Evolutionary conservation across 352 stramenopile genomes (phyloP), one percentile per base, ranked within the genome.

Genomic region (Globisporangium nodosum): DNA sequence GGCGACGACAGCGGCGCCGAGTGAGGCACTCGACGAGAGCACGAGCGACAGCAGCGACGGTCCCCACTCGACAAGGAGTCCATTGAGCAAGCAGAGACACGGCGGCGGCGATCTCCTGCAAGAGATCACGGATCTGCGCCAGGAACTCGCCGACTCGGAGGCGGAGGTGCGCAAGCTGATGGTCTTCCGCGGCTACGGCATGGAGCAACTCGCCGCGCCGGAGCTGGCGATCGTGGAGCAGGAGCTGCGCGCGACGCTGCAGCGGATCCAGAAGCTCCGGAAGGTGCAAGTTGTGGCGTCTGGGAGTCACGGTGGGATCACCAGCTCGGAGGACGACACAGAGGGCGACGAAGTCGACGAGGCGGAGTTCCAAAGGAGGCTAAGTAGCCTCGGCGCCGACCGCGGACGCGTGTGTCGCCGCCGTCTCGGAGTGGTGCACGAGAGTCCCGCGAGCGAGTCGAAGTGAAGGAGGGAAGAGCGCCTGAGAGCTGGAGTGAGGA

Each of bases 141-240:
- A 90, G 53, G 83, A 92, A 31, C 62, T 92, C 37, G 71, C 71
- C n/a, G 83, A 92, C 60, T 88, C 77, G 50, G 83, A 92, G 53
- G 66, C 73, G 8, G 83, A 92, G 57, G 82, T 91, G 37, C 80
- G 72, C 15, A 70, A 73, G 20, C 69, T 92, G 3, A 92, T 92
- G 83, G 54, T 90, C 27, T 78, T 83, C 49, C 81, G 82, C 21
- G 83, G 80, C 43, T 92, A 88, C 63, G 79, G 79, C n/a, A 73
- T 92, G 45, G 81, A 92, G 40, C 54, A 58, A 9, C 67, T 92
- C 37, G 47, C 63, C 8, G 48, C 58, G 0, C 64, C 73, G 7
- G 73, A 89, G 54, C 65, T 92, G 20, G 68, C 77, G 13, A 58
- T 70, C 43, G 67, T 92, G 1, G 83, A 89, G 49, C 50, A 53